A percentile compares a stretch with the other conserved stretches of the same genome.
Conservation (phyloP, 805 yeast genomes). For the Danielia reshetovae region DNA sequence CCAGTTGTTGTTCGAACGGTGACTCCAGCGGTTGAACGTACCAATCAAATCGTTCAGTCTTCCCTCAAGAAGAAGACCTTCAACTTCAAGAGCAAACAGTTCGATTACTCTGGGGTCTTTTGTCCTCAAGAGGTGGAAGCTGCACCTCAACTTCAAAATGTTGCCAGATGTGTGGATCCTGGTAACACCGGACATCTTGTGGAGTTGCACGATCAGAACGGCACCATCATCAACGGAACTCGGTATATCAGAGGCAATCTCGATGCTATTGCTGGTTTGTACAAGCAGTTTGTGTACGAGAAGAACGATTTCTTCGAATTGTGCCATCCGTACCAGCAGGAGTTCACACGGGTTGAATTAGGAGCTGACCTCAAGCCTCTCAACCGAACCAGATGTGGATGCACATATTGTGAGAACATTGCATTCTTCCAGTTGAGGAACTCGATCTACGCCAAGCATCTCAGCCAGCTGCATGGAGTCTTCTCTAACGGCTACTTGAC, state of each 20-base stretch:
- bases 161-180: constrained; percentile 1
- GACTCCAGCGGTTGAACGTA: no score
- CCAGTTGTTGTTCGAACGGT: no score
- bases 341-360: constrained; percentile 12
- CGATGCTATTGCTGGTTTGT: constrained; percentile 2
- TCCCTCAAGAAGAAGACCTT: no score
- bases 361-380: no score
- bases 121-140: not conserved
- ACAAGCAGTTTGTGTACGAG: constrained; percentile 8
- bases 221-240: constrained; percentile 6
- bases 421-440: constrained; percentile 28
- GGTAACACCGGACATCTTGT: constrained; percentile 1
- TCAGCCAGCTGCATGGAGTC: constrained; percentile 32
- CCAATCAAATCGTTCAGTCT: no score
- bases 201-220: constrained; percentile 5
- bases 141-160: constrained; percentile 5
- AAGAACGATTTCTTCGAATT: constrained; percentile 6
- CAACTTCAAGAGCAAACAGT: no score
- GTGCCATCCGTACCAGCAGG: constrained; percentile 14
- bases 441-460: constrained; percentile 33
- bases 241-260: constrained; percentile 7
- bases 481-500: constrained; percentile 24
- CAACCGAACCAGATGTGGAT: no score
- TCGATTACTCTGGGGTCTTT: no score
- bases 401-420: constrained; percentile 31